Base-by-base conservation (phyloP, 768 basidiomycete genomes). In the Tremella fuciformis region DNA sequence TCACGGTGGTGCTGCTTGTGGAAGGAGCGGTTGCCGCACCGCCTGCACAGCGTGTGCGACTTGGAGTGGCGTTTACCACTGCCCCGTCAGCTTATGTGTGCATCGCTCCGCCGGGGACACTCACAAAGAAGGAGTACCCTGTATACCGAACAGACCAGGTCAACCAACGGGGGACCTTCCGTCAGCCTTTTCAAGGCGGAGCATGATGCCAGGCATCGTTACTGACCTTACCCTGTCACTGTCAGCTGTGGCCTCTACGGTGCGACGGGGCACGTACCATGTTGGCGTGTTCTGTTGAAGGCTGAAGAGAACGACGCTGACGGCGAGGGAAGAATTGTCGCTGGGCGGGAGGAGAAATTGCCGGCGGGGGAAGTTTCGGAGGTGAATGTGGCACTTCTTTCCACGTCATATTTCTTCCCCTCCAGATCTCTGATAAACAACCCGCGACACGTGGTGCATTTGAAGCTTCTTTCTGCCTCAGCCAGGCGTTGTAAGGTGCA, bases 1-100 rank as follows among this genome's bases (percentile, higher is more conserved):
- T 71, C 66, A 93, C 91, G 87, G 84, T 98, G 91, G 83, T 99
- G 90, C 82, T 99, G 94, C 80, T 86, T 88, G 85, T 98, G 96
- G 84, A 97, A 94, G 37, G 91, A 85, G 60, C 94, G 86, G 80
- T 87, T 84, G 66, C 92, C 91, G 80, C 96, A 99, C 71, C 96
- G 89, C 78, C 92, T 84, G 85, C 96, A 99, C 73, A 97, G 86
- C 57, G 91, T 92, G 84, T 94, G 91, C 66, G 89, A 86, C 83
- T 94, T 96, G 69, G 89, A 88, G 85, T 93, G 92, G 78, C 91
- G 84, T 83, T 93, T 93, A 89, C 91, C 91, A 78, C 73, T 76
- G 38, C 52, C 42, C 11, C 26, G 48, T 56, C 52, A 52, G 48
- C 52, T 9, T 57, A 56, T 34, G 6, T 37, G 50, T 8, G 4